These are phyloP conservation scores for Setaria italica DNA, from an alignment of 202 grass and related monocot species.

Conservation along the genomic window DNA sequence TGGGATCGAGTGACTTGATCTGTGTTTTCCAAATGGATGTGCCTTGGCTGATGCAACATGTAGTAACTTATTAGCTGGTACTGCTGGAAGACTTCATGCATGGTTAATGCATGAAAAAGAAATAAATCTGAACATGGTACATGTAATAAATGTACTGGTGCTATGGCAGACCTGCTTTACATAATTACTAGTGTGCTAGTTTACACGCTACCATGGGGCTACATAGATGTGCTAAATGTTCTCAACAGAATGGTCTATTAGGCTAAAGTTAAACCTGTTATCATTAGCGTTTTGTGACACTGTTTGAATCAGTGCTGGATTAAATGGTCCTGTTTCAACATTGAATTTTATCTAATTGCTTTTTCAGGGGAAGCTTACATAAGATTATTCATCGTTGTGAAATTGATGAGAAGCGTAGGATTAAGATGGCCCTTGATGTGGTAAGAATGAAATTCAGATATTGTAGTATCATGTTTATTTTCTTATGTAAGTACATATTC, in stretches of 20 bases:
- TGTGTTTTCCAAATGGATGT: not conserved
- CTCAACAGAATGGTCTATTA: conserved; percentile 24
- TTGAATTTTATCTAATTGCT: conserved; percentile 26
- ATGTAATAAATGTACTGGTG: not conserved
- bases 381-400: conserved; percentile 91
- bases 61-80: conserved; percentile 6
- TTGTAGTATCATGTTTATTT: conserved; percentile 49
- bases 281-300: conserved; percentile 2
- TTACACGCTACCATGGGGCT: conserved; percentile 2
- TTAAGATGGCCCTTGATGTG: conserved; percentile 97
- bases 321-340: conserved; percentile 29
- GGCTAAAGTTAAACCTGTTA: conserved; percentile 24
- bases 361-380: conserved; percentile 92
- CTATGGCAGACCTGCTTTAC: not conserved
- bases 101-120: conserved; percentile 1
- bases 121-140: conserved; percentile 26
- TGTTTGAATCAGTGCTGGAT: conserved; percentile 21
- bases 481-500: conserved; percentile 12
- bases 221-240: conserved; percentile 10
- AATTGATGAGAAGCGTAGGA: conserved; percentile 91
- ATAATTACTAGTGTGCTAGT: not conserved
- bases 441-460: conserved; percentile 55
- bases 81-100: conserved; percentile 6
- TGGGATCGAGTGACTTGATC: not conserved
- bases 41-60: not conserved